Conservation (phyloP, 2,329 filamentous ascomycete species). For the Escovopsis sp. region DNA sequence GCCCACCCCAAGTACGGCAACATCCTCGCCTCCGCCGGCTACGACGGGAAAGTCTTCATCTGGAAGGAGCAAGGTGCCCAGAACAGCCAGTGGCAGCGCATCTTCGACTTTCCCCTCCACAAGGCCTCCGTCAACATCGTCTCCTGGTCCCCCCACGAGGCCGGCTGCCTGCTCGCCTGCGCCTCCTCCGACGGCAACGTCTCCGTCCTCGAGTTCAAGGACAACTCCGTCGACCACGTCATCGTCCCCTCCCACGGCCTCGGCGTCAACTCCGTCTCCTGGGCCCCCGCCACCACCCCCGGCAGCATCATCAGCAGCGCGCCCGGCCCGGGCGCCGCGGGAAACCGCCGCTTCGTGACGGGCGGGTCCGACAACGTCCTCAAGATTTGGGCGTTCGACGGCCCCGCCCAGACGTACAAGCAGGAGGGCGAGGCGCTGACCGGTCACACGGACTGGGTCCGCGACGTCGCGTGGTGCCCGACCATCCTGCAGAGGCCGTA, state of each 20-base stretch:
- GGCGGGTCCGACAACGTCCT: conserved; percentile 87
- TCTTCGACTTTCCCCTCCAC: conserved; percentile 87
- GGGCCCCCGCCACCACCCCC: conserved; percentile 75
- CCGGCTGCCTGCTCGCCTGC: conserved; percentile 85
- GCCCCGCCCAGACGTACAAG: conserved; percentile 44
- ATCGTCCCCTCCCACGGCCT: conserved; percentile 86
- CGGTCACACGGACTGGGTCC: conserved; percentile 91
- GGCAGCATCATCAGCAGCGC: conserved; percentile 70
- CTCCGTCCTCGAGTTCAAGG: conserved; percentile 89
- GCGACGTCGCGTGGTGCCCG: conserved; percentile 93
- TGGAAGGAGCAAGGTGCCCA: conserved; percentile 69
- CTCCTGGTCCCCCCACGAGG: conserved; percentile 93
- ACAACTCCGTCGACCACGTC: conserved; percentile 80
- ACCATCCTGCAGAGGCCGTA: conserved; percentile 92
- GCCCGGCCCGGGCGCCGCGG: conserved; percentile 40
- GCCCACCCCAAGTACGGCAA: conserved; percentile 97
- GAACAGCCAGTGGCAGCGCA: conserved; percentile 58
- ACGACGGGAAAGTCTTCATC: conserved; percentile 96
- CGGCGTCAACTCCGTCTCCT: conserved; percentile 89
- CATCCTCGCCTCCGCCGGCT: conserved; percentile 87
- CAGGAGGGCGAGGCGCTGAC: conserved; percentile 48
- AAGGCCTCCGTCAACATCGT: conserved; percentile 95
- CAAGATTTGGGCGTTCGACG: conserved; percentile 80
- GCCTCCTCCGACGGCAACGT: conserved; percentile 90
- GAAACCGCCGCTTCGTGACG: conserved; percentile 75